Evolutionary conservation across 1,284 basidiomycete species (phyloP).

Genomic region (Earliella scabrosa): DNA sequence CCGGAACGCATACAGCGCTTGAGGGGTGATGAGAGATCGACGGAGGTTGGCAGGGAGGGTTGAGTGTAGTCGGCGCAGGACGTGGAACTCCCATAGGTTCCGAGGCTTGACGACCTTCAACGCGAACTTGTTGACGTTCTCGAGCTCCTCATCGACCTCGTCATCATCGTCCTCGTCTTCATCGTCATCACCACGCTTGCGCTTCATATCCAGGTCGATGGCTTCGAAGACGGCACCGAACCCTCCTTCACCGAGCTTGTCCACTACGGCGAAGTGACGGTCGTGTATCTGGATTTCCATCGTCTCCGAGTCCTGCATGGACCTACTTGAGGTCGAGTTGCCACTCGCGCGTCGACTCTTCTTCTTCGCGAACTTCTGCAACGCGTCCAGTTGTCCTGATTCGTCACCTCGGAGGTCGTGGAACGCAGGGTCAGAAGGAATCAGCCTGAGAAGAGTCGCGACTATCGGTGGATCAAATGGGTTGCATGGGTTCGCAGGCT

Average conservation of each 20-base stretch:
- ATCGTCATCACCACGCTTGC: slow-evolving; percentile 28
- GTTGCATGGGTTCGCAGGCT: slow-evolving; percentile 87
- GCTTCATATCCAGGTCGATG: slow-evolving; percentile 51
- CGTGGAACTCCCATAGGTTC: slow-evolving; percentile 93
- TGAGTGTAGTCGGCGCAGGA: slow-evolving; percentile 80
- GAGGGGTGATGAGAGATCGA: slow-evolving; percentile 73
- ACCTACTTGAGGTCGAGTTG: slow-evolving; percentile 44
- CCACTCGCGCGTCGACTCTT: slow-evolving; percentile 54
- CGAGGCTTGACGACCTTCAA: slow-evolving; percentile 93
- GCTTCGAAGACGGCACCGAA: slow-evolving; percentile 95
- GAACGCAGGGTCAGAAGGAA: slow-evolving; percentile 69
- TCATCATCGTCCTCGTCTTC: slow-evolving; percentile 56
- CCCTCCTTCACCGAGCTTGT: slow-evolving; percentile 96
- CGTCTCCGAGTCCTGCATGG: slow-evolving; percentile 43
- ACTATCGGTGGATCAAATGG: slow-evolving; percentile 79
- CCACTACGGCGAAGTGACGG: slow-evolving; percentile 69
- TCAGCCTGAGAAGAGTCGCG: slow-evolving; percentile 66
- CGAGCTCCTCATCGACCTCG: slow-evolving; percentile 62
- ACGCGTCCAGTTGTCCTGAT: slow-evolving; percentile 62
- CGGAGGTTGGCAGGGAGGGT: slow-evolving; percentile 61
- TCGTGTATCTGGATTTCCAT: slow-evolving; percentile 60
- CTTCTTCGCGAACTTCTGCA: slow-evolving; percentile 70
- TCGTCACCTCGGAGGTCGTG: slow-evolving; percentile 62
- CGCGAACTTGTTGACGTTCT: slow-evolving; percentile 73
- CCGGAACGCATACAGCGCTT: slow-evolving; percentile 78